Evolutionary conservation across 345 rosid genomes (phyloP).

Genomic region (Erysimum cheiranthoides): DNA sequence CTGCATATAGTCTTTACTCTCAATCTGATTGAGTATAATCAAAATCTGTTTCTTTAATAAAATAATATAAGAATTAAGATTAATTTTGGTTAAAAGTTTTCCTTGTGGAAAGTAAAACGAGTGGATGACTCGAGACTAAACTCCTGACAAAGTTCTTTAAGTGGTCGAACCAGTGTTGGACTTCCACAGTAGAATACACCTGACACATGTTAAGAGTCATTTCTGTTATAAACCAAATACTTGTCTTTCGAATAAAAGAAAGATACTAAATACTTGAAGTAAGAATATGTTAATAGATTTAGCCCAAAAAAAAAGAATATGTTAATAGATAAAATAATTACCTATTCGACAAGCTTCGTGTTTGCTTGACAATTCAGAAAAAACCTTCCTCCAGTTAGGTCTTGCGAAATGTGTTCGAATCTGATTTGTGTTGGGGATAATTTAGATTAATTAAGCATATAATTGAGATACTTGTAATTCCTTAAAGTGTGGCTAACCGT

Average conservation of each 20-base stretch:
- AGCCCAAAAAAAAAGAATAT: too few species aligned
- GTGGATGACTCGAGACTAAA: conserved; percentile 78
- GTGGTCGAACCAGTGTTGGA: conserved; percentile 66
- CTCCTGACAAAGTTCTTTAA: conserved; percentile 75
- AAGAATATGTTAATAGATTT: neutral
- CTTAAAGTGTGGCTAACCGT: neutral
- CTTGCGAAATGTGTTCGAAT: conserved; percentile 95
- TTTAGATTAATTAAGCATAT: neutral
- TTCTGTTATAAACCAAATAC: neutral
- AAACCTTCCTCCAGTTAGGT: conserved; percentile 96
- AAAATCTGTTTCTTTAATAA: conserved; percentile 29
- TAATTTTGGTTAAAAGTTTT: conserved; percentile 63
- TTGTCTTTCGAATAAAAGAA: too few species aligned
- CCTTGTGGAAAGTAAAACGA: conserved; percentile 90
- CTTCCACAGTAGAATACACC: conserved; percentile 99
- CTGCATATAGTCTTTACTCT: conserved; percentile 8
- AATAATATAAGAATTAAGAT: neutral
- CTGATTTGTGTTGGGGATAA: conserved; percentile 44
- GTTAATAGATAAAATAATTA: conserved; percentile 20
- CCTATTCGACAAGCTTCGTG: conserved; percentile 80
- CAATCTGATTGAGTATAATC: conserved; percentile 15
- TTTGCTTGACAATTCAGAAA: conserved; percentile 58
- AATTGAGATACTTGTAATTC: neutral
- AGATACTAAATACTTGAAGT: neutral
- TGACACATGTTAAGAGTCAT: conserved; percentile 39